Evolutionary conservation across 225 moss, liverwort and hornwort species (phyloP), one percentile per base, ranked within the genome.

Genomic region (Bryum argenteum): DNA sequence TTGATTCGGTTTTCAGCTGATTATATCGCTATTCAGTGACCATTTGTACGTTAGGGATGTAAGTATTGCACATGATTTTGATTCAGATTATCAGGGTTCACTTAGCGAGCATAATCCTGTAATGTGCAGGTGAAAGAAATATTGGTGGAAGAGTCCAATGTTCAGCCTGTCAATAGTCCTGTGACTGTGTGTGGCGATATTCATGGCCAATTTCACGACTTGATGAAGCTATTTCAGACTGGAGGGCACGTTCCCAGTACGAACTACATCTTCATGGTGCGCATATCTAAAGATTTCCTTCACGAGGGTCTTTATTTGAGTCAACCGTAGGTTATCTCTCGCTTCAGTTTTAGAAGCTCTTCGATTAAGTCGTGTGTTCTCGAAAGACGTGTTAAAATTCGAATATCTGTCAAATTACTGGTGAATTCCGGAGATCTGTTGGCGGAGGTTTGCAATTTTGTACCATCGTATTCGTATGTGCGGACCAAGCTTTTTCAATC

Each of bases 131-230:
- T 98, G 78, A 98, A 98, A 65, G 98, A 98, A 78, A 94, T 98
- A 60, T 75, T 98, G 83, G 91, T 94, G 71, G 98, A 98, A 78
- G 98, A 98, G 83, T 98, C 98, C 52, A 98, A 98, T 73, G 98
- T 98, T 66, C 98, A 98, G 78, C 98, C 98, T 80, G 98, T 98
- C 16, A 98, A 94, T 83, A 98, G 98, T 80, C 98, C 98, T 45
- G 98, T 98, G 71, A 98, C 98, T 81, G 98, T 98, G 77, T 98
- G 98, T 77, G 98, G 98, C 59, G 98, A 98, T 79, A 98, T 98
- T 54, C 98, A 98, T 88, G 98, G 98, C 65, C 98, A 98, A 74
- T 98, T 98, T 81, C 94, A 98, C 76, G 98, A 98, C 74, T 87
- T 98, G 88, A 98, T 98, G 98, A 98, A 98, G 81, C 87, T 98